Conservation (phyloP, 768 basidiomycete genomes). For the Termitomyces sp. region DNA sequence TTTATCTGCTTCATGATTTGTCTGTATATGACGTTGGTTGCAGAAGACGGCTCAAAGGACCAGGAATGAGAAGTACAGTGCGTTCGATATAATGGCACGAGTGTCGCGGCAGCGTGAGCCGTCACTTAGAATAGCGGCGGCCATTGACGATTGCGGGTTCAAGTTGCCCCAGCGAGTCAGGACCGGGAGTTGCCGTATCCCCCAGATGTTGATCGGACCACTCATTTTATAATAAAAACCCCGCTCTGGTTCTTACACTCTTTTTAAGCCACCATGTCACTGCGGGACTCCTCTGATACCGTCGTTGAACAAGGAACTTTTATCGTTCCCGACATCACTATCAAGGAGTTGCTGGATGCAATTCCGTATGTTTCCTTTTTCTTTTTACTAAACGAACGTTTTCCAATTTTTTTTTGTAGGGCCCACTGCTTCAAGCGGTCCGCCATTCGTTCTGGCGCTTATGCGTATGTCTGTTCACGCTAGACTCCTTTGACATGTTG, state of each 20-base stretch:
- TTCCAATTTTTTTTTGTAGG: constrained; percentile 31
- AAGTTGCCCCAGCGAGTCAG: constrained; percentile 8
- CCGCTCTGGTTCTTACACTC: constrained; percentile 5
- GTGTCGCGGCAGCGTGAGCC: neutral
- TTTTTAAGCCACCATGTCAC: constrained; percentile 26
- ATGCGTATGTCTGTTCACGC: constrained; percentile 55
- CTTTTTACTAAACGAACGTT: neutral
- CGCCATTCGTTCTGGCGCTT: constrained; percentile 69
- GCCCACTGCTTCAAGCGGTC: constrained; percentile 91
- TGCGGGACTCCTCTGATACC: constrained; percentile 27
- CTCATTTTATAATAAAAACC: constrained; percentile 14
- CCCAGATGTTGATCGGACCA: constrained; percentile 6
- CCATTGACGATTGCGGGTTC: neutral
- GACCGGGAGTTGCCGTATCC: constrained; percentile 14
- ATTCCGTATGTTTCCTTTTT: constrained; percentile 63
- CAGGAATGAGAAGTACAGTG: too few relatives aligned
- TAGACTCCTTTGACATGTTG: neutral
- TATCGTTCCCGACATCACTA: constrained; percentile 76
- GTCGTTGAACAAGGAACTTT: constrained; percentile 55
- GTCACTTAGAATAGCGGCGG: neutral
- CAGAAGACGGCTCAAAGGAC: too few relatives aligned
- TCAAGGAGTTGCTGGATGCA: constrained; percentile 80
- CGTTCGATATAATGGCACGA: neutral
- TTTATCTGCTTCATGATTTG: too few relatives aligned
- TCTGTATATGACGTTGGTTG: neutral